Evolutionary conservation across 768 basidiomycete genomes (phyloP).

Genomic region (Candolleomyces eurysporus): DNA sequence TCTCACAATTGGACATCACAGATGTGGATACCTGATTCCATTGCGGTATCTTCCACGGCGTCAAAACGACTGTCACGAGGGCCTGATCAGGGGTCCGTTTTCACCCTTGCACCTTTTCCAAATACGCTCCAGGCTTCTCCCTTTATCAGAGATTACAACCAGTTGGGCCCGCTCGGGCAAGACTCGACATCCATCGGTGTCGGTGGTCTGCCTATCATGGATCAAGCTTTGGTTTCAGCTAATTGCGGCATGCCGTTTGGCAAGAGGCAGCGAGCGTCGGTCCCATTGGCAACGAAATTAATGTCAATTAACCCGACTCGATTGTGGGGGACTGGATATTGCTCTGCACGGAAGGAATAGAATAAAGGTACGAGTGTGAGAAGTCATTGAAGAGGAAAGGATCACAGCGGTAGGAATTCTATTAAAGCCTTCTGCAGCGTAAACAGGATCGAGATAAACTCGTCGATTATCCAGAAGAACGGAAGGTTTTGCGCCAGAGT

Average conservation of each 20-base stretch:
- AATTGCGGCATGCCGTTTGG: slow-evolving; percentile 35
- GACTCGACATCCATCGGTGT: no score
- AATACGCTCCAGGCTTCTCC: slow-evolving; percentile 25
- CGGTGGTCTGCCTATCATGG: no score
- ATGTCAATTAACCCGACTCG: neutral
- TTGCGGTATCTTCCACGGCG: slow-evolving; percentile 21
- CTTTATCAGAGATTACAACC: slow-evolving; percentile 29
- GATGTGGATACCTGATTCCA: slow-evolving; percentile 24
- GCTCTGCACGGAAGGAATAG: neutral
- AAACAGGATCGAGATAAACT: slow-evolving; percentile 31
- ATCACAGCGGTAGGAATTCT: slow-evolving; percentile 6
- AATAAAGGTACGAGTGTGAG: slow-evolving; percentile 3
- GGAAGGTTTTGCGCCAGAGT: slow-evolving; percentile 42
- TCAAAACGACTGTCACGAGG: slow-evolving; percentile 30
- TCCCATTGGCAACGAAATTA: neutral
- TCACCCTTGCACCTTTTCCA: slow-evolving; percentile 18
- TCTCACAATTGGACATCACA: slow-evolving; percentile 18
- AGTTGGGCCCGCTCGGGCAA: slow-evolving; percentile 5
- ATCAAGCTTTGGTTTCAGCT: slow-evolving; percentile 20
- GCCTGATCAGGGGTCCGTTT: slow-evolving; percentile 30
- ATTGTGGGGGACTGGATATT: neutral
- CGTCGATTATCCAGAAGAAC: slow-evolving; percentile 33
- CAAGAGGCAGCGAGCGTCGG: neutral
- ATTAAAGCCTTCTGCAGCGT: slow-evolving; percentile 8
- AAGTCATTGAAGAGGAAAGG: slow-evolving; percentile 1